Percentiles rank a stretch among this genome's conserved stretches.
Conservation (phyloP, 2,329 filamentous ascomycete genomes). For the Blastomyces silverae region DNA sequence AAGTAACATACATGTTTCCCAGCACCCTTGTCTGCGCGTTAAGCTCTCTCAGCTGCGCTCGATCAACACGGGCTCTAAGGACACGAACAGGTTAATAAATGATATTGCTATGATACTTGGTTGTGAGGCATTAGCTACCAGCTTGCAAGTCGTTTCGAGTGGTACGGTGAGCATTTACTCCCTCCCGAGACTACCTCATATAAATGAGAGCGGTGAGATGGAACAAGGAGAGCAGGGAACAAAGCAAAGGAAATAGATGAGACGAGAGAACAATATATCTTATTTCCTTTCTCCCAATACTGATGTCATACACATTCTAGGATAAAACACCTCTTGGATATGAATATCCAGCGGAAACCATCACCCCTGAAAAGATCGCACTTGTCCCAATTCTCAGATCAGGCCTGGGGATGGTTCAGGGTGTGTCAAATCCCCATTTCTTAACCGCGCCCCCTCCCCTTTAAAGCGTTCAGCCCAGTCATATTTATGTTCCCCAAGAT, state of each 20-base stretch:
- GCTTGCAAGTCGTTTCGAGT: constrained; percentile 51
- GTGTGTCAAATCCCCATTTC: constrained; percentile 37
- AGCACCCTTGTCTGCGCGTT: constrained; percentile 75
- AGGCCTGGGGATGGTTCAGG: constrained; percentile 84
- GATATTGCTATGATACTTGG: constrained; percentile 79
- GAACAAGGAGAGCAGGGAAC: not conserved
- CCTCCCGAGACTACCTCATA: not conserved
- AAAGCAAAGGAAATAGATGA: not conserved
- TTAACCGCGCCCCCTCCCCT: not conserved
- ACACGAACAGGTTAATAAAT: constrained; percentile 75
- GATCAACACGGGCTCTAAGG: constrained; percentile 58
- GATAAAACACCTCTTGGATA: constrained; percentile 72
- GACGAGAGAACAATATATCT: not conserved
- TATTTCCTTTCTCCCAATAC: not conserved
- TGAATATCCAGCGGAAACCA: constrained; percentile 59
- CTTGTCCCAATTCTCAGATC: constrained; percentile 90
- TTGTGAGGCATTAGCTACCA: constrained; percentile 67
- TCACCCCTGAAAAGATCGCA: constrained; percentile 62
- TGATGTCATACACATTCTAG: constrained; percentile 41
- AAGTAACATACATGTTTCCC: constrained; percentile 64
- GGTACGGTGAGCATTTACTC: constrained; percentile 53
- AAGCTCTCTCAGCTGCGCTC: constrained; percentile 89
- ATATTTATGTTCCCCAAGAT: not conserved
- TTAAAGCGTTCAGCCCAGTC: not conserved
- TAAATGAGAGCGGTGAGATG: not conserved